These are phyloP conservation scores for Talaromyces proteolyticus DNA, from an alignment of 495 filamentous ascomycete genomes.

Conservation along the genomic window DNA sequence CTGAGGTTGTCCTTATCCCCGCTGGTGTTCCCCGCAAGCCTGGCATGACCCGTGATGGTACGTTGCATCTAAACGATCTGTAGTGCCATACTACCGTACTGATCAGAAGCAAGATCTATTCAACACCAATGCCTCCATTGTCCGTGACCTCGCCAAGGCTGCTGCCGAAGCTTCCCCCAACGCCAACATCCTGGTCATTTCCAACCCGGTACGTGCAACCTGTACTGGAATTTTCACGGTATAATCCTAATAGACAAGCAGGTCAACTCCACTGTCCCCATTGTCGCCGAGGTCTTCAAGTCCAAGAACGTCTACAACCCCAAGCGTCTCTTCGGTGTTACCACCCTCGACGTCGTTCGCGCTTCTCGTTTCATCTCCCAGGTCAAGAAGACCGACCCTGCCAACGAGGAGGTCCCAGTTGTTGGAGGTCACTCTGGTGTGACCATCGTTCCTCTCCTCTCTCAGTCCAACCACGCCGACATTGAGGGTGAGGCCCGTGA, in stretches of 20 bases:
- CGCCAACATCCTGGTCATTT: slow-evolving; percentile 94
- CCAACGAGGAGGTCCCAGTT: slow-evolving; percentile 88
- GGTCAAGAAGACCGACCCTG: slow-evolving; percentile 83
- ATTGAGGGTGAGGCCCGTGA: slow-evolving; percentile 69
- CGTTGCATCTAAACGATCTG: not conserved
- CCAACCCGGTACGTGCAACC: slow-evolving; percentile 69
- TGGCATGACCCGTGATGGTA: slow-evolving; percentile 96
- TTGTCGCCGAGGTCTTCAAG: slow-evolving; percentile 96
- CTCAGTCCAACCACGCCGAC: slow-evolving; percentile 81
- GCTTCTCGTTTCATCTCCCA: slow-evolving; percentile 95
- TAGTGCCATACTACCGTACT: not conserved
- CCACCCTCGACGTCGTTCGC: slow-evolving; percentile 97
- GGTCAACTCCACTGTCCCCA: slow-evolving; percentile 98
- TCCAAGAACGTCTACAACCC: slow-evolving; percentile 91
- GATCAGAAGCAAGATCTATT: slow-evolving; percentile 64
- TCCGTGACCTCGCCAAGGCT: slow-evolving; percentile 97
- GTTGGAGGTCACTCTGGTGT: slow-evolving; percentile 96
- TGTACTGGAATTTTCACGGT: not conserved
- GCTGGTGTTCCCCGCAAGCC: slow-evolving; percentile 98
- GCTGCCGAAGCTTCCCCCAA: slow-evolving; percentile 82
- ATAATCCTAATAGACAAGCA: slow-evolving; percentile 14
- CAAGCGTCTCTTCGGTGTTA: slow-evolving; percentile 97
- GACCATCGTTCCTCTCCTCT: slow-evolving; percentile 96
- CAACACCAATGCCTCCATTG: slow-evolving; percentile 99
- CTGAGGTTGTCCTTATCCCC: slow-evolving; percentile 94